Percentiles rank a stretch among this genome's conserved stretches.
Evolutionary conservation across 179 eudicot species (phyloP).

Genomic region (Drosera spatulata): DNA sequence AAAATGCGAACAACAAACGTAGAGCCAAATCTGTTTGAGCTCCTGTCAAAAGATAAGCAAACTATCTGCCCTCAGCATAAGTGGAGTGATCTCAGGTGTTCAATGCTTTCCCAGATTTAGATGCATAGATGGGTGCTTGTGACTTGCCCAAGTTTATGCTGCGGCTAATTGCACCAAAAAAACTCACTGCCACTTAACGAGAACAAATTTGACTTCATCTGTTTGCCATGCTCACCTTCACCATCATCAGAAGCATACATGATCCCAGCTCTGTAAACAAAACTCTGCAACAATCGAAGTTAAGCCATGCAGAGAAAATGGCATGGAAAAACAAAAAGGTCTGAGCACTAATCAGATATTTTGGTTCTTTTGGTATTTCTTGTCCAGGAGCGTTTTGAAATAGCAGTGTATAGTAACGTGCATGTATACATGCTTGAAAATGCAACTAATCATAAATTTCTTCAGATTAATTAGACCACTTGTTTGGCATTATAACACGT

Average conservation of each 20-base stretch:
- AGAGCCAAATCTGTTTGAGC: conserved; percentile 90
- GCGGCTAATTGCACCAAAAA: conserved; percentile 69
- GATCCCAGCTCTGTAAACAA: conserved; percentile 92
- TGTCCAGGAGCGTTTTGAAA: too few relatives aligned
- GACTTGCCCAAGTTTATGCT: conserved; percentile 76
- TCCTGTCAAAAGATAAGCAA: conserved; percentile 24
- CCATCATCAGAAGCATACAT: conserved; percentile 54
- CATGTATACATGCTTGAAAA: too few relatives aligned
- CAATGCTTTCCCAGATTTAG: not conserved
- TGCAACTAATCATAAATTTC: too few relatives aligned
- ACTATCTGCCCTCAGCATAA: not conserved
- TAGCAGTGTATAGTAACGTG: too few relatives aligned
- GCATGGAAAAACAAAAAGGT: not conserved
- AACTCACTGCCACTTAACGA: conserved; percentile 72
- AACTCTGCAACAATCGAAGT: conserved; percentile 61
- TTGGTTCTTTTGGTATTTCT: not conserved
- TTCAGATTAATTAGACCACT: too few relatives aligned
- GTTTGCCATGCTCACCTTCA: conserved; percentile 20
- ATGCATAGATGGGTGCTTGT: too few relatives aligned
- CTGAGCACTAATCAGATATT: not conserved
- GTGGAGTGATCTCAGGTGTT: not conserved
- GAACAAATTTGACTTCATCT: conserved; percentile 58
- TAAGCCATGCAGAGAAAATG: conserved; percentile 31
- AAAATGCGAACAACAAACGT: conserved; percentile 61
- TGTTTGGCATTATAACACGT: too few relatives aligned